Conservation (phyloP, 2,329 filamentous ascomycete species). For the Paraphoma chrysanthemicola region DNA sequence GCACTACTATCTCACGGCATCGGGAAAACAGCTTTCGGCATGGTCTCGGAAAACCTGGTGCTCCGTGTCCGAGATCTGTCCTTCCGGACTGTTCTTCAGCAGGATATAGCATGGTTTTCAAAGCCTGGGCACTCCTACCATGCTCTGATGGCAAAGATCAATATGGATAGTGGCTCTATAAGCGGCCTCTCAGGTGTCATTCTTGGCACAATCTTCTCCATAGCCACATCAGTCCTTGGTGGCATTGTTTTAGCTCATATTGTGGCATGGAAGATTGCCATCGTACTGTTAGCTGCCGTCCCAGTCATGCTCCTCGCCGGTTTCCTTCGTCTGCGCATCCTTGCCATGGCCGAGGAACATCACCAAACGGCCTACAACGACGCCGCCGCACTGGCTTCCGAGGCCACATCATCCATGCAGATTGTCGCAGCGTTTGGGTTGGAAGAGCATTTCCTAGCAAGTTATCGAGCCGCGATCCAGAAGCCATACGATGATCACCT, state of each 20-base stretch:
- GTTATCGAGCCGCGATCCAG: conserved; percentile 48
- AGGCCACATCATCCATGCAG: conserved; percentile 71
- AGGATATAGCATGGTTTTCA: conserved; percentile 62
- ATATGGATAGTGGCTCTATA: conserved; percentile 57
- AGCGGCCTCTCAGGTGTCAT: conserved; percentile 58
- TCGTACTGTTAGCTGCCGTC: conserved; percentile 57
- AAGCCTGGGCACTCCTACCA: conserved; percentile 52
- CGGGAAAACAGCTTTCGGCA: conserved; percentile 57
- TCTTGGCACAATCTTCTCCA: conserved; percentile 58
- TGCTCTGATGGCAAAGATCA: conserved; percentile 54
- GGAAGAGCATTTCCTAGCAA: conserved; percentile 47
- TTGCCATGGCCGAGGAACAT: conserved; percentile 66
- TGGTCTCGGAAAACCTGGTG: conserved; percentile 56
- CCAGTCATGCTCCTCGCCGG: conserved; percentile 57
- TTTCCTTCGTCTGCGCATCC: conserved; percentile 55
- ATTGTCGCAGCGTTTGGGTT: conserved; percentile 59
- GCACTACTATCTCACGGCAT: conserved; percentile 54
- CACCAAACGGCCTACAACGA: conserved; percentile 70
- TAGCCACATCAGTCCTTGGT: conserved; percentile 55
- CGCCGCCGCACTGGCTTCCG: conserved; percentile 69
- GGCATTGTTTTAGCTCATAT: conserved; percentile 57
- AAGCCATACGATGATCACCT: conserved; percentile 50
- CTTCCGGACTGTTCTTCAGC: conserved; percentile 60
- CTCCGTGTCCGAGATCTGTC: conserved; percentile 54
- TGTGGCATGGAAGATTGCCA: conserved; percentile 60